Evolutionary conservation across 2,329 filamentous ascomycete species (phyloP), one percentile per base, ranked within the genome.

Genomic region (Xylariales sp.): DNA sequence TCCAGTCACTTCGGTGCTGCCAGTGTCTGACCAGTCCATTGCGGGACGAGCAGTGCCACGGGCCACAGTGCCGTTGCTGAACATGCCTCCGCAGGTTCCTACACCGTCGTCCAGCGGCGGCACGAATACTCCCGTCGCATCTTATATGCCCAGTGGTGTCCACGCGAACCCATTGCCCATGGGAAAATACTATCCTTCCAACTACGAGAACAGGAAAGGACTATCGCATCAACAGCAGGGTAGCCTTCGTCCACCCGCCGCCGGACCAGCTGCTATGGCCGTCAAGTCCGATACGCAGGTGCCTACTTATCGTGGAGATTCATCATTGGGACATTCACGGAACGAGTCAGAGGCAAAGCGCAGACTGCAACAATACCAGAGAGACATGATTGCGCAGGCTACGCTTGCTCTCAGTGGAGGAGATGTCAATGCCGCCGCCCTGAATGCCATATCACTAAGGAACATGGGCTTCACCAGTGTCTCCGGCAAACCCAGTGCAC

Each of bases 151-250:
- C 5, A 68, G 67, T 19, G 73, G 73, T 2, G 62, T 70, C 27
- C 66, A 71, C 37, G 68, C 69, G 27, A 66, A 59, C 25, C 59
- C 66, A 4, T 59, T 78, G 22, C 74, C 77, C 0, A 65, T 79
- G 60, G 78, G 78, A 18, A 82, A 81, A 59, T 82, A 82, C 51
- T 80, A 82, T 44, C 78, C 78, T 1, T 72, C 75, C 19, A 81
- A 81, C 58, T 82, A 79, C 51, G 74, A 78, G 49, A 64, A 62
- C 20, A 56, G 64, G 37, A 62, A 59, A 37, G n/a, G n/a, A n/a
- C 52, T 60, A 7, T 51, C 55, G 31, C 39, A 42, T 29, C 51
- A 56, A 32, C 43, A 46, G 28, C 29, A 36, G 38, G 48, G 52
- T 29, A n/a, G 14, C 22, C n/a, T n/a, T n/a, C 39, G 39, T 9